Base-by-base conservation (phyloP, 2,329 filamentous ascomycete genomes). In the Monilinia fructigena region DNA sequence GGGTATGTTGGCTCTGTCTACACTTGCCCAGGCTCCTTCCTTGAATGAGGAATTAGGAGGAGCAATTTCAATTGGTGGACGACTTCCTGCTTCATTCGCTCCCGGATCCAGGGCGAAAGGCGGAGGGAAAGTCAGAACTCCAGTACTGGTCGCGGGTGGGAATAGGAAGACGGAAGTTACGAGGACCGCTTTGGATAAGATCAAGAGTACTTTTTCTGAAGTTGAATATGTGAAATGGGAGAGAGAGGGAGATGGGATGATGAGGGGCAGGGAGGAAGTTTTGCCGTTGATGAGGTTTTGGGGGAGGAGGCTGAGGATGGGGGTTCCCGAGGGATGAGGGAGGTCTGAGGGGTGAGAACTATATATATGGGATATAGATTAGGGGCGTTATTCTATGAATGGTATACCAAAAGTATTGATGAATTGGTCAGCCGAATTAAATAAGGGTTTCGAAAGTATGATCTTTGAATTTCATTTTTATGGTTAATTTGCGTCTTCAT, bases 261-360 rank as follows among this genome's bases (percentile, higher is more conserved):
- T 93, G n/a, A 81, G 82, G 55, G 89, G 83, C 75, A 83, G 89
- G 63, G 92, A 96, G 14, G 93, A 98, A 82, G 93, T 96, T 84
- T 75, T 93, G 73, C 93, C 93, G 0, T 84, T 97, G 68, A 97
- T 97, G 92, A 86, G 89, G 74, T 97, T 89, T 73, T 84, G 93
- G 73, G 88, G 89, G 0, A 83, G 89, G 61, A 83, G 89, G 73
- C 77, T 95, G 68, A 79, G 77, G 54, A 80, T 78, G 65, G 84
- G 83, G 0, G 80, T 85, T 8, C 83, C 83, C 0, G 78, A 81
- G 65, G 82, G 0, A 81, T 80, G 69, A 78, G 84, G 1, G 83
- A 86, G 73, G 68, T 86, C 64, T 74, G 56, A 63, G 28, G 28
- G 8, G 20, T 10, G 8, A 4, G 5, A 35, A 35, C 6, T 35